Percentiles rank a stretch among this genome's conserved stretches.
These are phyloP conservation scores for Fraxinus baroniana DNA, from an alignment of 305 asterid genomes.

Conservation along the genomic window DNA sequence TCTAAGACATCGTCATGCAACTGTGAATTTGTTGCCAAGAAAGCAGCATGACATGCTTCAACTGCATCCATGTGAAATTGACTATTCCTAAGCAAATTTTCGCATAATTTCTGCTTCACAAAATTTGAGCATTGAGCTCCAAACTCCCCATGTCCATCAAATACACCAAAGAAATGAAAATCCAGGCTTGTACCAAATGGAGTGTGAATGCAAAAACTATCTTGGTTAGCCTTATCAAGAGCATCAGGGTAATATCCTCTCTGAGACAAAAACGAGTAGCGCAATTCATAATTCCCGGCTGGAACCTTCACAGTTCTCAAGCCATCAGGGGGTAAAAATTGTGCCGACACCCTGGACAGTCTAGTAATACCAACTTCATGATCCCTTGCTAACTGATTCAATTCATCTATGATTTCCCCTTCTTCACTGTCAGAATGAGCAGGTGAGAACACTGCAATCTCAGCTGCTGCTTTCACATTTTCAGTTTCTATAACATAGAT, in stretches of 20 bases:
- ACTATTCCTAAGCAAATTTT: conserved; percentile 78
- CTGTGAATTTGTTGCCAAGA: conserved; percentile 73
- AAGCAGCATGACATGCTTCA: conserved; percentile 78
- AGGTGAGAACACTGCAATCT: conserved; percentile 59
- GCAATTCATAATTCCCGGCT: conserved; percentile 64
- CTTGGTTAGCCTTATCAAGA: conserved; percentile 94
- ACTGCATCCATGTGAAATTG: conserved; percentile 66
- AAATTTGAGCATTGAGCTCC: conserved; percentile 96
- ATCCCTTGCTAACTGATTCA: conserved; percentile 55
- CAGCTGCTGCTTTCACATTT: conserved; percentile 52
- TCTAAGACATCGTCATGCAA: conserved; percentile 71
- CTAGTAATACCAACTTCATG: conserved; percentile 74
- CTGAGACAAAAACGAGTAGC: conserved; percentile 81
- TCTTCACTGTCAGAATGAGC: conserved; percentile 45
- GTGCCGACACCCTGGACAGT: conserved; percentile 74
- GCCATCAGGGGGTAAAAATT: conserved; percentile 84
- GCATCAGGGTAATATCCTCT: conserved; percentile 98
- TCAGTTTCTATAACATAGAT: conserved; percentile 44
- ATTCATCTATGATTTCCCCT: conserved; percentile 55
- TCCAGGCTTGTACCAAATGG: conserved; percentile 77
- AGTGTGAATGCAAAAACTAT: conserved; percentile 89
- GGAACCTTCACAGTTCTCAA: conserved; percentile 72
- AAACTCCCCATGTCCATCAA: conserved; percentile 94
- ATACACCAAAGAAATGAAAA: conserved; percentile 91
- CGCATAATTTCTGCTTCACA: conserved; percentile 72